phyloP scores from a whole-genome alignment of 345 rosid species.

The Sonneratia caseolaris region DNA sequence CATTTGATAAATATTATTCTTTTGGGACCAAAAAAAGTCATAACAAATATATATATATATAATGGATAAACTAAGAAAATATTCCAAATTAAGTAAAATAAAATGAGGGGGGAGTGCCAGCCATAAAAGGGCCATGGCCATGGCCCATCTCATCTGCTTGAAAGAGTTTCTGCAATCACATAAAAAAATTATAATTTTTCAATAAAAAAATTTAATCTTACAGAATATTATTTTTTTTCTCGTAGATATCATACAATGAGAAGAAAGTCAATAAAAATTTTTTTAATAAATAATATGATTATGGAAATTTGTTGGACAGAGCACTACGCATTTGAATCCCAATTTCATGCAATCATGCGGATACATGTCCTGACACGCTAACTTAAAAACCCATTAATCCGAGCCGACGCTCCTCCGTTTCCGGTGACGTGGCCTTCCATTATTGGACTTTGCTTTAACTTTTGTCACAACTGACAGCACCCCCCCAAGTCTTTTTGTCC shows the following conservation, averaged over 20 bases:
- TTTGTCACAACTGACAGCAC: conserved; percentile 11
- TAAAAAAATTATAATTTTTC: not conserved
- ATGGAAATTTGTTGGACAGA: too few relatives aligned
- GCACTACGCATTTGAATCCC: too few relatives aligned
- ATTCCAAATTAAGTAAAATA: not conserved
- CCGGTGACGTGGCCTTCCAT: conserved; percentile 12
- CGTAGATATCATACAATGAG: too few relatives aligned
- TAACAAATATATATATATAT: not conserved
- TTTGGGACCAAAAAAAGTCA: not conserved
- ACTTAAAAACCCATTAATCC: not conserved
- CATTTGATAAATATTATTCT: not conserved
- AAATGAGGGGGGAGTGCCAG: not conserved
- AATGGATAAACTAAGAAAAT: not conserved
- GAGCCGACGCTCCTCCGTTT: not conserved
- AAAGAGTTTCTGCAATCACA: too few relatives aligned
- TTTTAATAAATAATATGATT: not conserved
- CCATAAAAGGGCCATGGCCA: too few relatives aligned
- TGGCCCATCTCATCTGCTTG: too few relatives aligned
- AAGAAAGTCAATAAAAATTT: not conserved
- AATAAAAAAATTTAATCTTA: not conserved
- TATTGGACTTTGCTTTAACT: conserved; percentile 15
- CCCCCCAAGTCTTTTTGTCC: conserved; percentile 1
- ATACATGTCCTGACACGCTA: not conserved
- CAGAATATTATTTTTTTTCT: too few relatives aligned
- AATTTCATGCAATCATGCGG: too few relatives aligned